Evolutionary conservation across 345 rosid genomes (phyloP).

Genomic region (Sonneratia alba): DNA sequence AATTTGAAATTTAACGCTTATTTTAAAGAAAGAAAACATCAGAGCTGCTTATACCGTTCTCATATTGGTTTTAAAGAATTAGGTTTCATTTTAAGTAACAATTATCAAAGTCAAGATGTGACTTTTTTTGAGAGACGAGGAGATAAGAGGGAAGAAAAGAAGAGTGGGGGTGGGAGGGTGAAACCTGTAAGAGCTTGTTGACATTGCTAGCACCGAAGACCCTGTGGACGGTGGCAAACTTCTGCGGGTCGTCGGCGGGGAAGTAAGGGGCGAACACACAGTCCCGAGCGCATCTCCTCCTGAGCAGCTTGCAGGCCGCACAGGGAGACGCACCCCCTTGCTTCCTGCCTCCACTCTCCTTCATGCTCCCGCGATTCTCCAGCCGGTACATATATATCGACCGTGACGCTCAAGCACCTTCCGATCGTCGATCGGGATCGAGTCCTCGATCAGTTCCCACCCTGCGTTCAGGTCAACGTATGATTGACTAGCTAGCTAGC

Average conservation of each 20-base stretch:
- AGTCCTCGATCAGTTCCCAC: neutral
- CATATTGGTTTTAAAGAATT: too few species aligned
- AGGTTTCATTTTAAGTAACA: too few species aligned
- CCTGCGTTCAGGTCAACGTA: neutral
- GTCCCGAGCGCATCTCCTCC: conserved; percentile 70
- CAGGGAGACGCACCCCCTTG: conserved; percentile 63
- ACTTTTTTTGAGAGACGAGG: neutral
- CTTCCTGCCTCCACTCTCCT: conserved; percentile 14
- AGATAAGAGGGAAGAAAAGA: neutral
- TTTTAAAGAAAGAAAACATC: too few species aligned
- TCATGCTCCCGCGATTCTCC: neutral
- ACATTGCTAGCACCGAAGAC: conserved; percentile 98
- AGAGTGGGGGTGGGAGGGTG: conserved; percentile 7
- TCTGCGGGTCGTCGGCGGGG: conserved; percentile 78
- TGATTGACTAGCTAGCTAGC: neutral
- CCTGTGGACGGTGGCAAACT: conserved; percentile 80
- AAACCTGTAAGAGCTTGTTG: conserved; percentile 87
- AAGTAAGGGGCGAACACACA: conserved; percentile 88
- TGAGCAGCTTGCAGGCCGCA: conserved; percentile 84
- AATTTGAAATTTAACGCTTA: too few species aligned
- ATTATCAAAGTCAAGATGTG: neutral
- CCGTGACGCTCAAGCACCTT: too few species aligned
- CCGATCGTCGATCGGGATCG: too few species aligned
- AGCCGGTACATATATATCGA: too few species aligned
- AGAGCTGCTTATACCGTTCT: too few species aligned